Conservation (phyloP, 495 filamentous ascomycete species). For the Margaritispora aquatica region DNA sequence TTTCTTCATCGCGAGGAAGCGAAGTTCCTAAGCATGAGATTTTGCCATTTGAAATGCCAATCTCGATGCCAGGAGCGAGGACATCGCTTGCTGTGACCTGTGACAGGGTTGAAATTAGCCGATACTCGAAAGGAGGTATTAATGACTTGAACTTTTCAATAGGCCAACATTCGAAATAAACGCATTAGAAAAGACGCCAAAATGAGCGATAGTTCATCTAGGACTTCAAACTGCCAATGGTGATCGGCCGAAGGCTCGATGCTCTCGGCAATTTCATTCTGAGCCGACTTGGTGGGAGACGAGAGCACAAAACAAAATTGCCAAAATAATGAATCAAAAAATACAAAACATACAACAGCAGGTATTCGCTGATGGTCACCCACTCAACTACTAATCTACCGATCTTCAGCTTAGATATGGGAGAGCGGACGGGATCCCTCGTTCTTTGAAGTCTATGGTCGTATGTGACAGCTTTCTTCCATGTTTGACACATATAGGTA, state of each 20-base stretch:
- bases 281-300: not conserved
- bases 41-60: slow-evolving; percentile 22
- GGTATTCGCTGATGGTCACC: slow-evolving; percentile 11
- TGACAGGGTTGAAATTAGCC: not conserved
- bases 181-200: too few relatives aligned
- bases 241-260: not conserved
- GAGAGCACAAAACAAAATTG: not conserved
- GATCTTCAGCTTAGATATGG: slow-evolving; percentile 8
- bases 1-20: slow-evolving; percentile 9
- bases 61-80: slow-evolving; percentile 14
- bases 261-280: not conserved
- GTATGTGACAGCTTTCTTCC: slow-evolving; percentile 1
- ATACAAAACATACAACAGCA: slow-evolving; percentile 9
- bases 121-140: slow-evolving; percentile 10
- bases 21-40: slow-evolving; percentile 17
- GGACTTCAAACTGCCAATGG: too few relatives aligned
- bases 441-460: slow-evolving; percentile 8
- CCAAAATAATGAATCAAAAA: not conserved
- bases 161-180: too few relatives aligned
- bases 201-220: too few relatives aligned
- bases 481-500: not conserved
- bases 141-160: not conserved
- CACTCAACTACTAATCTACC: slow-evolving; percentile 9
- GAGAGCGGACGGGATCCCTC: slow-evolving; percentile 9
- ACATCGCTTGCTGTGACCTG: slow-evolving; percentile 24